phyloP scores from a whole-genome alignment of 2,329 filamentous ascomycete genomes.

The Colletotrichum higginsianum region DNA sequence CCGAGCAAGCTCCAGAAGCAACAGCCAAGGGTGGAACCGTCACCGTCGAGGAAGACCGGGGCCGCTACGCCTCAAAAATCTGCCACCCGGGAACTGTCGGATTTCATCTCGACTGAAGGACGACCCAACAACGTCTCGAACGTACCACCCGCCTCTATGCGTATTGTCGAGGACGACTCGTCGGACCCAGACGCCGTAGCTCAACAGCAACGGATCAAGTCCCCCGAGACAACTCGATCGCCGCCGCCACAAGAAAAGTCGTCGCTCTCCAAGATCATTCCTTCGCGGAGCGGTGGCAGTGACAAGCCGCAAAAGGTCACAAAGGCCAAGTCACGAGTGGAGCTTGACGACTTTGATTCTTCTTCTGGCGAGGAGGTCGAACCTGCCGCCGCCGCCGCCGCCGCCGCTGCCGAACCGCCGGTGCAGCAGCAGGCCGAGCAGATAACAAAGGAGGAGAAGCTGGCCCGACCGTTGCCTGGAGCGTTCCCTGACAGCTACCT shows the following conservation, averaged over 20 bases:
- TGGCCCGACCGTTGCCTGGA: conserved; percentile 55
- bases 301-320: conserved; percentile 67
- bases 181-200: conserved; percentile 46
- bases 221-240: conserved; percentile 52
- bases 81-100: conserved; percentile 58
- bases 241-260: conserved; percentile 61
- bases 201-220: conserved; percentile 47
- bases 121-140: conserved; percentile 68
- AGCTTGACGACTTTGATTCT: conserved; percentile 80
- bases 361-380: conserved; percentile 64
- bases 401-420: conserved; percentile 47
- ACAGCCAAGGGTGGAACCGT: conserved; percentile 65
- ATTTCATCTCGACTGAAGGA: conserved; percentile 59
- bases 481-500: conserved; percentile 60
- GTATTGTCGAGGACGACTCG: conserved; percentile 68
- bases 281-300: conserved; percentile 59
- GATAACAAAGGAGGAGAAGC: conserved; percentile 40
- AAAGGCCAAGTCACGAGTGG: conserved; percentile 73
- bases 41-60: conserved; percentile 59
- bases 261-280: conserved; percentile 60
- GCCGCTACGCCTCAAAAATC: conserved; percentile 50
- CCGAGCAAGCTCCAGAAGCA: conserved; percentile 81
- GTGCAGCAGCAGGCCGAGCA: conserved; percentile 48
- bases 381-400: conserved; percentile 39
- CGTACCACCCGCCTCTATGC: conserved; percentile 68